These are phyloP conservation scores for Nigrospora oryzae DNA, from an alignment of 2,329 filamentous ascomycete species.

Conservation along the genomic window DNA sequence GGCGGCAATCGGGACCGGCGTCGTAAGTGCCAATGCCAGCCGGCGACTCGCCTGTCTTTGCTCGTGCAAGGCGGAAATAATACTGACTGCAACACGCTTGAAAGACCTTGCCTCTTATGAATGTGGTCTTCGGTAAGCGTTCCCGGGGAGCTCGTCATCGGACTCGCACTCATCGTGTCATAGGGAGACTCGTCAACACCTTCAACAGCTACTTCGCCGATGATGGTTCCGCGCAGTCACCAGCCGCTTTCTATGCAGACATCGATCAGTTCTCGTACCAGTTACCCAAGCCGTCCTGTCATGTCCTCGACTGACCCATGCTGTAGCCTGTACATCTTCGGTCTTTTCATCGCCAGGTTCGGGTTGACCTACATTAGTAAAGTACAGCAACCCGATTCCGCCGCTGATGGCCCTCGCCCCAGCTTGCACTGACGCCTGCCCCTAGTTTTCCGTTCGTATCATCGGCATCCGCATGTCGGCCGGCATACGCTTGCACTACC, in stretches of 20 bases:
- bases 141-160: slow-evolving; percentile 31
- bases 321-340: slow-evolving; percentile 56
- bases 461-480: slow-evolving; percentile 55
- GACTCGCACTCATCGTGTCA: slow-evolving; percentile 5
- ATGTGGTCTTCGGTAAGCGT: slow-evolving; percentile 46
- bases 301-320: slow-evolving; percentile 4
- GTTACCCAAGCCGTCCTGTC: too few species aligned
- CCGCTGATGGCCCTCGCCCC: too few species aligned
- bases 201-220: slow-evolving; percentile 36
- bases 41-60: slow-evolving; percentile 1
- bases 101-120: slow-evolving; percentile 50
- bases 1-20: slow-evolving; percentile 42
- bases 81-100: background rate
- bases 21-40: slow-evolving; percentile 19
- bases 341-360: slow-evolving; percentile 61
- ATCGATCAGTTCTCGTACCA: slow-evolving; percentile 35
- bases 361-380: slow-evolving; percentile 53
- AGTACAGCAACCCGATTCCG: slow-evolving; percentile 20
- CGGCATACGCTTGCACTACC: slow-evolving; percentile 54
- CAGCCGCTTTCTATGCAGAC: slow-evolving; percentile 27
- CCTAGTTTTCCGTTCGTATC: slow-evolving; percentile 49
- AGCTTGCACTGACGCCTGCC: background rate
- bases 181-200: slow-evolving; percentile 34
- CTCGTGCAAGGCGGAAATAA: background rate
- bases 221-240: slow-evolving; percentile 19